Base-by-base conservation (phyloP, 176 grass and related monocot genomes). In the Zizania latifolia region DNA sequence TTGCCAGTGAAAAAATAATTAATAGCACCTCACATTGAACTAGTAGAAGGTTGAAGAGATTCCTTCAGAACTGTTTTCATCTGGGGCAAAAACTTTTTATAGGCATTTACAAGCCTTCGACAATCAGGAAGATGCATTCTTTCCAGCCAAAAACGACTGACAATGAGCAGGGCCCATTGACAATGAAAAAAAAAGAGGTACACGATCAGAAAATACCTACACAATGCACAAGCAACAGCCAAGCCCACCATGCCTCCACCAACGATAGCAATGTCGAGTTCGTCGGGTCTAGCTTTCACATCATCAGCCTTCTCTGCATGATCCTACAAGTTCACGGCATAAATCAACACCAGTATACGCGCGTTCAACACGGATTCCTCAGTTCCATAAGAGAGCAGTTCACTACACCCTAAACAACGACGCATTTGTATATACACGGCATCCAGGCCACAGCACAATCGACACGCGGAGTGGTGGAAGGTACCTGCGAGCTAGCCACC, bases 161-260 rank as follows among this genome's bases (percentile, higher is more conserved):
- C 34, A 54, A 14, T 22, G 6, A 6, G 4, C 8, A 51, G 14
- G 15, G 68, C 3, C 17, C 10, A 6, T 46, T 58, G 45, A n/a
- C 45, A 33, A 24, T 1, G 10, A 23, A 29, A 17, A 41, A 8
- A 14, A 32, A 24, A 19, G 14, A 68, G 65, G 50, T 1, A 55
- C 40, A 74, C 1, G 15, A 63, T 44, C 55, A 81, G 34, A 91
- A 48, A 87, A 93, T 86, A 94, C 82, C 79, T 92, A 99, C 95
- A 99, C 43, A 99, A 54, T 86, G 95, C 92, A 74, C 89, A 92
- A 58, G 91, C 95, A 58, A 94, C 72, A 23, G 91, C 89, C 76
- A 99, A 78, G 17, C 95, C 95, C 30, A 99, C 91, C 95, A 99
- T 94, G 35, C 91, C 91, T 78, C 95, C 95, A 38, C 95, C 95